phyloP scores from a whole-genome alignment of 2,329 filamentous ascomycete species.

The Hypoxylon sp. region DNA sequence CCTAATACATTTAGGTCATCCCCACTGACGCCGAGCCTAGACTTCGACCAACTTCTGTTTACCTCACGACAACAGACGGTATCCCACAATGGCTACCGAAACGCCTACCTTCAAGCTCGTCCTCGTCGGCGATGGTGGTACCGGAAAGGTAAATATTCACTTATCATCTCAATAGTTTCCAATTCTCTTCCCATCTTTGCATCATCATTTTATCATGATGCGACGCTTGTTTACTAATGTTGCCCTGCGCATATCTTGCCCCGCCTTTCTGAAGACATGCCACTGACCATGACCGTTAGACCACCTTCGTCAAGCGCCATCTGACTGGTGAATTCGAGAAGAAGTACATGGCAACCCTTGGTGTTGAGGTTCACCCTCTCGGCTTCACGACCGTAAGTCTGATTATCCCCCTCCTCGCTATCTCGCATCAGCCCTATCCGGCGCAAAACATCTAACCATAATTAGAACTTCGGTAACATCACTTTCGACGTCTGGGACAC shows the following conservation, averaged over 20 bases:
- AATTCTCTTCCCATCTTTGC: background rate
- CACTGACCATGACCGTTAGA: slow-evolving; percentile 69
- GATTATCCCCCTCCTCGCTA: slow-evolving; percentile 40
- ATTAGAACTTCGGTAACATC: slow-evolving; percentile 90
- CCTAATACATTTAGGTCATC: slow-evolving; percentile 33
- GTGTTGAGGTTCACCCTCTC: slow-evolving; percentile 99
- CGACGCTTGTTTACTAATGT: slow-evolving; percentile 28
- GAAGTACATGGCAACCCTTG: slow-evolving; percentile 99
- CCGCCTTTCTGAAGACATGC: slow-evolving; percentile 46
- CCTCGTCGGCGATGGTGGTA: slow-evolving; percentile 99
- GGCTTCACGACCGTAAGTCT: slow-evolving; percentile 94
- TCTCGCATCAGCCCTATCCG: slow-evolving; percentile 22
- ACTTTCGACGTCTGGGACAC: slow-evolving; percentile 99
- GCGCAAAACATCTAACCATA: slow-evolving; percentile 52
- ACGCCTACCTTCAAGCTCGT: slow-evolving; percentile 98
- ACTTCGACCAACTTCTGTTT: slow-evolving; percentile 62
- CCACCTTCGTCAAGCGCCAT: slow-evolving; percentile 99
- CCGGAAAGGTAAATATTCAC: slow-evolving; percentile 83
- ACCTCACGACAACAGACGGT: slow-evolving; percentile 55
- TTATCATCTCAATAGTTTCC: slow-evolving; percentile 29
- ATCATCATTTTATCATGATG: background rate
- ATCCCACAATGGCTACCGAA: slow-evolving; percentile 74
- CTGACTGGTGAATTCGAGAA: slow-evolving; percentile 99
- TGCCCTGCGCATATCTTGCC: slow-evolving; percentile 48
- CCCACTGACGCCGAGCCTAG: slow-evolving; percentile 51